Evolutionary conservation across 805 yeast genomes (phyloP).

Genomic region (Candida silvatica): DNA sequence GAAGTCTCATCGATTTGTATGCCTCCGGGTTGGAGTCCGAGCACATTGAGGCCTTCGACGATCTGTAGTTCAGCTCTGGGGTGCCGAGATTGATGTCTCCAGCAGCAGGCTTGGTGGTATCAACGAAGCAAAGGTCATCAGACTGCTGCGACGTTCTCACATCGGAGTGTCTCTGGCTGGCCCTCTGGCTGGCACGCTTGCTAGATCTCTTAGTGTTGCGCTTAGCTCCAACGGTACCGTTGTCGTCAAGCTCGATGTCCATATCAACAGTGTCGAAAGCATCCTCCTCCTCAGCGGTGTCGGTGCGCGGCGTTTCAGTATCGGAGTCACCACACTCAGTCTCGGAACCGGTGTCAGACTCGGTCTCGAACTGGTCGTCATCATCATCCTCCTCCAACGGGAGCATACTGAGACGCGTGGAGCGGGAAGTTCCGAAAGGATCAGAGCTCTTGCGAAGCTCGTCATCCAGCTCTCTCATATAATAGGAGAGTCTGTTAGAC

Average conservation of each 20-base stretch:
- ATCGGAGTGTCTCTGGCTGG: constrained; percentile 2
- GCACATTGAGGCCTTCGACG: constrained; percentile 33
- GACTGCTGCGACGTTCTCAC: constrained; percentile 9
- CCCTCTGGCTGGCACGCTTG: too few relatives aligned
- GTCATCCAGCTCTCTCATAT: constrained; percentile 22
- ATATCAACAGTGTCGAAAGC: constrained; percentile 15
- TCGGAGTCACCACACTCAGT: background rate
- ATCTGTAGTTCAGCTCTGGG: constrained; percentile 17
- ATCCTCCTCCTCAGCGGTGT: constrained; percentile 2
- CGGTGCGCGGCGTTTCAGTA: background rate
- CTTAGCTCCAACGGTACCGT: constrained; percentile 1
- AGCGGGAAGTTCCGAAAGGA: constrained; percentile 1
- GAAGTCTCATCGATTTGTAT: constrained; percentile 40
- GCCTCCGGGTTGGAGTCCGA: constrained; percentile 28
- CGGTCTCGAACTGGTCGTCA: constrained; percentile 5
- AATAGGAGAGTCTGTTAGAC: constrained; percentile 46
- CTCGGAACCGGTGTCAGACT: constrained; percentile 1
- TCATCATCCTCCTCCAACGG: constrained; percentile 12
- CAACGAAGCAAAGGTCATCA: constrained; percentile 24
- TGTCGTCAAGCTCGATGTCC: constrained; percentile 6
- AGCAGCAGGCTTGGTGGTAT: constrained; percentile 17
- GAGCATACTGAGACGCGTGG: constrained; percentile 2
- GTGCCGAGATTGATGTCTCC: constrained; percentile 6
- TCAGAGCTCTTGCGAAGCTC: constrained; percentile 9
- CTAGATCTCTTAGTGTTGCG: too few relatives aligned